Evolutionary conservation across 352 stramenopile genomes (phyloP), one percentile per base, ranked within the genome.

Genomic region (Phytophthora cryptogea): DNA sequence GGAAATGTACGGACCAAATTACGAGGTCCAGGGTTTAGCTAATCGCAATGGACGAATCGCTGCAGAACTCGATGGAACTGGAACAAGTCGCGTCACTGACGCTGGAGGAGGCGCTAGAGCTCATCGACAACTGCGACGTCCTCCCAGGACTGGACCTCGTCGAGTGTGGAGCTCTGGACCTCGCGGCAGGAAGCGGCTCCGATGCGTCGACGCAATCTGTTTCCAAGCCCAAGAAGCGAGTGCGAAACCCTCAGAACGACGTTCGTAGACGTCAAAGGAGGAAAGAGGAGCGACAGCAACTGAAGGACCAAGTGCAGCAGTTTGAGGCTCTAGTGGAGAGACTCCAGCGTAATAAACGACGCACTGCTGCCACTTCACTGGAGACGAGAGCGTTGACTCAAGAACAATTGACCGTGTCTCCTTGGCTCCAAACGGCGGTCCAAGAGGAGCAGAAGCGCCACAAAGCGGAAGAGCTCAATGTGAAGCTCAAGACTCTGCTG

Each of bases 251-350:
- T 5, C 33, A 31, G 32, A 47, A 54, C 43, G 53, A 61, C 33
- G 53, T 54, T 2, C 33, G 35, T 1, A 16, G 54, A 26, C 54
- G 54, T 3, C 42, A 48, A 30, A 54, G 36, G 35, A 48, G 33
- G 35, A 62, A 62, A 27, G 54, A 23, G 31, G 60, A 70, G 47
- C 60, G 66, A n/a, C 35, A 63, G 39, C 52, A 63, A 28, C 30
- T 73, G 43, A 50, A 63, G 10, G 49, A 66, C 14, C 59, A 74
- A 37, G 50, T 60, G 52, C 27, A 17, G 17, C 37, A 57, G 17
- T 58, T 66, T 20, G 59, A 70, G 36, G 27, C 36, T 36, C 44
- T 61, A n/a, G 32, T 74, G 23, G 37, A 43, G 32, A 31, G 51
- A 27, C 52, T 72, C 5, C 46, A 61, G 31, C 33, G 30, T 8